phyloP scores from a whole-genome alignment of 495 filamentous ascomycete species.

The Trichoderma asperelloides region DNA sequence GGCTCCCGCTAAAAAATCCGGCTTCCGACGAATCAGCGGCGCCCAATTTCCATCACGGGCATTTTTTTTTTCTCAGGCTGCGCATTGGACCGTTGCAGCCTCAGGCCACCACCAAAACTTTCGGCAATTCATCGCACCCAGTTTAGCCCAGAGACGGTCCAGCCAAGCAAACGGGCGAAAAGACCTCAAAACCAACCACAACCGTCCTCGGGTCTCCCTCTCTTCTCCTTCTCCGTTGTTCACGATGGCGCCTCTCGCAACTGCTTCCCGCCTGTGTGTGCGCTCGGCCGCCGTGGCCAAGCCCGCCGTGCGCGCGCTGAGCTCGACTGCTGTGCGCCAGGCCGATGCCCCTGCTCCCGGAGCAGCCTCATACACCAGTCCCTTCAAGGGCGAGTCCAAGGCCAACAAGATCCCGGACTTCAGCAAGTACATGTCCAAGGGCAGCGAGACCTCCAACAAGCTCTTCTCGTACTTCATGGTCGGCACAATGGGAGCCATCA shows the following conservation, averaged over 20 bases:
- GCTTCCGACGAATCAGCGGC: conserved; percentile 2
- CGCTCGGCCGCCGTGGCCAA: conserved; percentile 28
- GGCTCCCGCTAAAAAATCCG: background rate
- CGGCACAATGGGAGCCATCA: conserved; percentile 82
- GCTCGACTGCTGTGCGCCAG: conserved; percentile 26
- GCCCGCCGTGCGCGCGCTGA: conserved; percentile 36
- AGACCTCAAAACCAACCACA: conserved; percentile 18
- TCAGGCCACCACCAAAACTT: conserved; percentile 19
- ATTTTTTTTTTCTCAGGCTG: background rate
- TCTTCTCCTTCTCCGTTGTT: conserved; percentile 10
- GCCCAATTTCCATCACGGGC: conserved; percentile 1
- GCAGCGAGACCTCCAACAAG: conserved; percentile 57
- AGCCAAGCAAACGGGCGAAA: background rate
- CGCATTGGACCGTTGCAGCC: conserved; percentile 2
- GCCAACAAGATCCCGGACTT: conserved; percentile 75
- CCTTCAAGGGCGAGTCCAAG: conserved; percentile 54
- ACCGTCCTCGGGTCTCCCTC: background rate
- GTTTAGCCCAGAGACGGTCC: background rate
- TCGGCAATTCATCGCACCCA: conserved; percentile 18
- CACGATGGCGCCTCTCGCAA: conserved; percentile 40
- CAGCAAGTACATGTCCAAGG: conserved; percentile 71
- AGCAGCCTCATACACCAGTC: conserved; percentile 35
- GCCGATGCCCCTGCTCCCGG: conserved; percentile 22
- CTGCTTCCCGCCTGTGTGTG: conserved; percentile 25
- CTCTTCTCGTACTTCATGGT: conserved; percentile 98